Conservation (phyloP, 768 basidiomycete species). For the Podaxis mareebaensis region DNA sequence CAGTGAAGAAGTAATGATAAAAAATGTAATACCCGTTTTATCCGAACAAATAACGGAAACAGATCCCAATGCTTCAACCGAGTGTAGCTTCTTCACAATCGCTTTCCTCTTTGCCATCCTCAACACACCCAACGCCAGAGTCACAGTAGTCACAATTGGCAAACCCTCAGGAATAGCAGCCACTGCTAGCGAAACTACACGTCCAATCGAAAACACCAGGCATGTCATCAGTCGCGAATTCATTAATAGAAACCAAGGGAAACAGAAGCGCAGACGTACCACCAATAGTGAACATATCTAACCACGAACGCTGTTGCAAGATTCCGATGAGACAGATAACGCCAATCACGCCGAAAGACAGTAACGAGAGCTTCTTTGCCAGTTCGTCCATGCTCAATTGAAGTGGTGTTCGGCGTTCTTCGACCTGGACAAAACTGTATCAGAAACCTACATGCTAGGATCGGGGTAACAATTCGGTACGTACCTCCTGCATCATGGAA, state of each 20-base stretch:
- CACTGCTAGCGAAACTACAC: constrained; percentile 91
- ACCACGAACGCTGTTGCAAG: constrained; percentile 81
- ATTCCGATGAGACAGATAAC: constrained; percentile 91
- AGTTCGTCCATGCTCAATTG: constrained; percentile 97
- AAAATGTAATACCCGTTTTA: constrained; percentile 72
- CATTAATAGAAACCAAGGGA: neutral
- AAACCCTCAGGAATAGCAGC: constrained; percentile 97
- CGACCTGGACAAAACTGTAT: constrained; percentile 38
- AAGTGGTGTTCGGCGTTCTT: constrained; percentile 90
- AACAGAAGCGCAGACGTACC: constrained; percentile 48
- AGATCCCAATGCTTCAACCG: constrained; percentile 90
- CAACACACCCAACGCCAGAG: constrained; percentile 90
- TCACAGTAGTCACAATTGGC: constrained; percentile 96
- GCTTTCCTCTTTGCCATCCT: constrained; percentile 94
- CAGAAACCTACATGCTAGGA: neutral
- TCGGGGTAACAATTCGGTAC: neutral
- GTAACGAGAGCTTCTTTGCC: constrained; percentile 84
- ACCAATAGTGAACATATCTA: constrained; percentile 99
- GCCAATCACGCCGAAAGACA: constrained; percentile 95
- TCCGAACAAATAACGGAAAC: constrained; percentile 98
- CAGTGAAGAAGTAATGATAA: constrained; percentile 9
- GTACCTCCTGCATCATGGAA: constrained; percentile 96
- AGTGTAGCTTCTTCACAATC: constrained; percentile 96
- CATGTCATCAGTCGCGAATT: neutral
- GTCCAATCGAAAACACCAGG: neutral